phyloP scores from a whole-genome alignment of 2,329 filamentous ascomycete genomes.

The Monosporascus sp. region DNA sequence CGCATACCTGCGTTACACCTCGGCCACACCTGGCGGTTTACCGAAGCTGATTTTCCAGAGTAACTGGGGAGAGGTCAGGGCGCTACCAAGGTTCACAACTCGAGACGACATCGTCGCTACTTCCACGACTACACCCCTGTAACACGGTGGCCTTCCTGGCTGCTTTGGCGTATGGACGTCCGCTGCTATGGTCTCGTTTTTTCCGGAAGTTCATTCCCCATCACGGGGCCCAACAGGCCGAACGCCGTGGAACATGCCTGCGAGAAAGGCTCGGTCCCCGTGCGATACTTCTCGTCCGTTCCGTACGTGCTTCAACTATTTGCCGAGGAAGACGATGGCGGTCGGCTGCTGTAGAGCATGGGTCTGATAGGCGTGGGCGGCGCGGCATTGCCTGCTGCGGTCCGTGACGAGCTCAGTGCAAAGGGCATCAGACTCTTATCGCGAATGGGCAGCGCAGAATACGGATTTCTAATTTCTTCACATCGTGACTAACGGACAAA shows the following conservation, averaged over 20 bases:
- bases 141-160: slow-evolving; percentile 61
- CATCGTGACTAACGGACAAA: slow-evolving; percentile 50
- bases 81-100: slow-evolving; percentile 42
- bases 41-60: slow-evolving; percentile 59
- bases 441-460: slow-evolving; percentile 61
- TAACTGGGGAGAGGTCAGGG: slow-evolving; percentile 49
- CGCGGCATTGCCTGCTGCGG: slow-evolving; percentile 46
- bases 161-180: slow-evolving; percentile 58
- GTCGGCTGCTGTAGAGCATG: slow-evolving; percentile 44
- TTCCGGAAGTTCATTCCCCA: slow-evolving; percentile 51
- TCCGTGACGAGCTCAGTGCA: slow-evolving; percentile 49
- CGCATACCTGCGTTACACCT: slow-evolving; percentile 59
- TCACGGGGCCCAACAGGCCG: slow-evolving; percentile 50
- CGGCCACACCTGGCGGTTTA: slow-evolving; percentile 57
- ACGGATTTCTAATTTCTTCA: slow-evolving; percentile 60
- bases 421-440: slow-evolving; percentile 52
- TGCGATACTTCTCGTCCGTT: slow-evolving; percentile 58
- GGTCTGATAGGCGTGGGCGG: slow-evolving; percentile 60
- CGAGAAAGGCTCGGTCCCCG: slow-evolving; percentile 14
- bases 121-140: slow-evolving; percentile 61
- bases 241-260: slow-evolving; percentile 38
- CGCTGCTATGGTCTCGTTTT: slow-evolving; percentile 55
- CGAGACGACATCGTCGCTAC: slow-evolving; percentile 36
- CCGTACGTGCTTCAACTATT: slow-evolving; percentile 54
- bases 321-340: slow-evolving; percentile 34